phyloP scores from a whole-genome alignment of 129 eudicot species.

The Flaveria bidentis region DNA sequence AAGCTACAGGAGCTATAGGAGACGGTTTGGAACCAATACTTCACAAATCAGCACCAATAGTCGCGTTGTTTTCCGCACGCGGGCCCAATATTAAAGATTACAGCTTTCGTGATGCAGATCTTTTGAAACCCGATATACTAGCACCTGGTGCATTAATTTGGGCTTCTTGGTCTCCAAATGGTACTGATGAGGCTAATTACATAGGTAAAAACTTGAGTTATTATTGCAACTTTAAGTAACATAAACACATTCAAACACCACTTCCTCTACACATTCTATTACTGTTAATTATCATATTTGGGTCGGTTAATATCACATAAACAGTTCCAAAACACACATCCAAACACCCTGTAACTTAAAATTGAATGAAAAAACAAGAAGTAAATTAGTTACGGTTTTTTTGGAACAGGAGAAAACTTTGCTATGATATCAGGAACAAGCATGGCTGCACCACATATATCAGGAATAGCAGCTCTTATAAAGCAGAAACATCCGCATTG shows the following conservation, averaged over 20 bases:
- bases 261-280: background rate
- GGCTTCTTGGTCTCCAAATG: slow-evolving; percentile 99
- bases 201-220: slow-evolving; percentile 50
- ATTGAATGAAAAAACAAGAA: background rate
- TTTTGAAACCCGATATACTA: slow-evolving; percentile 89
- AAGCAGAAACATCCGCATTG: slow-evolving; percentile 96
- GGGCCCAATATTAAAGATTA: slow-evolving; percentile 94
- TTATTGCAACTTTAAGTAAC: background rate
- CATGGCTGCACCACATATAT: slow-evolving; percentile 99
- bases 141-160: slow-evolving; percentile 97
- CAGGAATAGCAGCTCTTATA: slow-evolving; percentile 95
- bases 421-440: slow-evolving; percentile 98
- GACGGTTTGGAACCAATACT: slow-evolving; percentile 83
- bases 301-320: background rate
- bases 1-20: slow-evolving; percentile 77
- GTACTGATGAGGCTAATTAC: slow-evolving; percentile 90
- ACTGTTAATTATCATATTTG: background rate
- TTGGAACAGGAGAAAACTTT: slow-evolving; percentile 82
- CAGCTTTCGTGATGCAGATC: slow-evolving; percentile 91
- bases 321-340: background rate
- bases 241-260: background rate
- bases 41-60: slow-evolving; percentile 92
- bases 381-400: background rate
- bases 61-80: slow-evolving; percentile 87
- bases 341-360: slow-evolving; percentile 10